A percentile compares a stretch with the other conserved stretches of the same genome.
These are phyloP conservation scores for Globisporangium lucens DNA, from an alignment of 352 stramenopile species.

Conservation along the genomic window DNA sequence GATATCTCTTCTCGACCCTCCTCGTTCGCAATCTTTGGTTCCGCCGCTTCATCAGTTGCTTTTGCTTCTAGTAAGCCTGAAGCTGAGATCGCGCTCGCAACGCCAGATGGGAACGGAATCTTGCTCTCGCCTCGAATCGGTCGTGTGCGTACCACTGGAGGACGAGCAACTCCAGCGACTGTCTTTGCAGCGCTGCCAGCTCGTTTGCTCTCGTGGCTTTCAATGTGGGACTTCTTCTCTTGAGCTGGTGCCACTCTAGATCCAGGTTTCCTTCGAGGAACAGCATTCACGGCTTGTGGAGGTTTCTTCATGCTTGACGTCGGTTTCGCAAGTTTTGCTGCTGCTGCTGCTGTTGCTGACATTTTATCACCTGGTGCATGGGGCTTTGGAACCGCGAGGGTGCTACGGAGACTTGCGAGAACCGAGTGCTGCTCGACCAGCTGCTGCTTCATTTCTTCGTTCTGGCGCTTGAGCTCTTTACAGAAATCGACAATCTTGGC, in stretches of 20 bases:
- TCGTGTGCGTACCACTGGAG: conserved; percentile 18
- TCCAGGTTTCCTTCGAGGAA: not conserved
- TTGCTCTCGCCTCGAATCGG: conserved; percentile 28
- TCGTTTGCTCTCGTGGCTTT: not conserved
- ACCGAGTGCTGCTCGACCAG: conserved; percentile 42
- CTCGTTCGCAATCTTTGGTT: not conserved
- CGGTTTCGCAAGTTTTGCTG: not conserved
- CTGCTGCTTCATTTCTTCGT: conserved; percentile 55
- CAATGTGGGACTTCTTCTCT: not conserved
- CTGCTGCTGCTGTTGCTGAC: conserved; percentile 5
- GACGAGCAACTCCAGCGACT: not conserved
- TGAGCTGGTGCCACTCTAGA: not conserved
- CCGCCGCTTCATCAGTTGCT: not conserved
- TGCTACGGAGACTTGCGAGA: conserved; percentile 27
- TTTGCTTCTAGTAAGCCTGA: not conserved
- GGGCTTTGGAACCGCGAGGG: not conserved
- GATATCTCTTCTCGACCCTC: not conserved
- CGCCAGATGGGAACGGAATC: conserved; percentile 25
- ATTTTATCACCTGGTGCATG: conserved; percentile 1
- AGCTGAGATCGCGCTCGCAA: not conserved
- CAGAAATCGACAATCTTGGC: conserved; percentile 54
- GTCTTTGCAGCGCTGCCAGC: not conserved
- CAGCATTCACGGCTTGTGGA: not conserved
- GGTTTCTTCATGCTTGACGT: not conserved
- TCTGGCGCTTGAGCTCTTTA: conserved; percentile 53